Evolutionary conservation across 2,329 filamentous ascomycete genomes (phyloP), one percentile per base, ranked within the genome.

Genomic region (Monosporascus sp.): DNA sequence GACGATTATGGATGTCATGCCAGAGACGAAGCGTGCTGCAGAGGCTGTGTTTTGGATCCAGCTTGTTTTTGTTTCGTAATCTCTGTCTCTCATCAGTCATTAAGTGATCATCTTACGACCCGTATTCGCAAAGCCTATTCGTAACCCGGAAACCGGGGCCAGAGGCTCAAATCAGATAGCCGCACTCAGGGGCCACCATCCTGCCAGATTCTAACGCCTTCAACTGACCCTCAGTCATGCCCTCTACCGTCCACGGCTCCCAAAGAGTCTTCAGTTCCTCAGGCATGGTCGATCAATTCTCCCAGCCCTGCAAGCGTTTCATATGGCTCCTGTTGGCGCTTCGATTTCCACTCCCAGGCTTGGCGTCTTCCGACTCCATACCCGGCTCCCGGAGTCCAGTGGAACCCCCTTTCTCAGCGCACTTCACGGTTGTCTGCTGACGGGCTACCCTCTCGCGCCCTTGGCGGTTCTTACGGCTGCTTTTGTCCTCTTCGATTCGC

Each of bases 401-500:
- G 31, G 31, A 14, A 35, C 5, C 11, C 11, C 5, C 31, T 9
- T 14, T 14, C 31, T 14, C 9, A 17, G 22, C 24, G 24, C 31
- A 11, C 17, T 26, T n/a, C 14, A 15, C 14, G 14, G 43, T 14
- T 28, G 43, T 24, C 14, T 46, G 43, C n/a, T 46, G 43, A 18
- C 43, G 43, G 2, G 43, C 43, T 17, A 17, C 24, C 20, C 24
- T 26, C 43, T 46, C 15, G 22, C 3, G 15, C 24, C 31, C 43
- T n/a, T 46, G 9, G 43, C 3, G 24, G 22, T 46, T 31, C 20
- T 22, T 46, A 11, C 53, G 49, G 31, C 53, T 48, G 20, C 28
- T 20, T 54, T 58, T 55, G 48, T 62, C 50, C 4, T 54, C 44
- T 28, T 62, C 60, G 40, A 62, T 62, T 5, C 55, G 53, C 24